phyloP scores from a whole-genome alignment of 768 basidiomycete genomes.

The Hydnomerulius pinastri region DNA sequence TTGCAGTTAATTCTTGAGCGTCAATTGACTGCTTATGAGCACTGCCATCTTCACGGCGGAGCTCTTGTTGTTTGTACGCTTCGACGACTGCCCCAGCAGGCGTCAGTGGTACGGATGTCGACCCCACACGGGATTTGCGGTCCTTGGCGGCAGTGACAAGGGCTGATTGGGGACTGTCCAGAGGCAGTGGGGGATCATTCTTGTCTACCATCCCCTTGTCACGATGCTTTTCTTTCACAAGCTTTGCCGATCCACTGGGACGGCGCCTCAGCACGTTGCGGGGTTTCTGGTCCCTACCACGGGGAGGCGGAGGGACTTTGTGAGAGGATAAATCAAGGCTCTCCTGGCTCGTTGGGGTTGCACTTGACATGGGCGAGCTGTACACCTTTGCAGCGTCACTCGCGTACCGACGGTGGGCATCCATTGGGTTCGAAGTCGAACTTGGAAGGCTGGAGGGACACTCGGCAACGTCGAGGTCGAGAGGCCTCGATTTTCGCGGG shows the following conservation, averaged over 20 bases:
- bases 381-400: slow-evolving; percentile 13
- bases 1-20: slow-evolving; percentile 20
- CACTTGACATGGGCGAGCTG: not conserved
- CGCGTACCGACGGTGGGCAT: slow-evolving; percentile 22
- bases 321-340: slow-evolving; percentile 6
- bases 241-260: slow-evolving; percentile 29
- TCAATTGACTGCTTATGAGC: slow-evolving; percentile 26
- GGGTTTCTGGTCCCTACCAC: slow-evolving; percentile 16
- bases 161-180: not conserved
- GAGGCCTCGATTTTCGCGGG: slow-evolving; percentile 21
- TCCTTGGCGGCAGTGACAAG: not conserved
- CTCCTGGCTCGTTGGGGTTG: slow-evolving; percentile 13
- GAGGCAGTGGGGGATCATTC: slow-evolving; percentile 2
- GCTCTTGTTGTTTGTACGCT: slow-evolving; percentile 50
- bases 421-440: slow-evolving; percentile 1
- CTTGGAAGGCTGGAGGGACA: slow-evolving; percentile 2
- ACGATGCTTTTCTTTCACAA: slow-evolving; percentile 6
- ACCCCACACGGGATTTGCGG: not conserved
- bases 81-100: slow-evolving; percentile 48
- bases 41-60: slow-evolving; percentile 15
- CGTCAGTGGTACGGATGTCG: slow-evolving; percentile 32
- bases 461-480: slow-evolving; percentile 24
- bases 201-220: slow-evolving; percentile 10
- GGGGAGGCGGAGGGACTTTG: slow-evolving; percentile 3
- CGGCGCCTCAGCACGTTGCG: slow-evolving; percentile 36